phyloP scores from a whole-genome alignment of 257 asterid genomes.

The Mitragyna speciosa region DNA sequence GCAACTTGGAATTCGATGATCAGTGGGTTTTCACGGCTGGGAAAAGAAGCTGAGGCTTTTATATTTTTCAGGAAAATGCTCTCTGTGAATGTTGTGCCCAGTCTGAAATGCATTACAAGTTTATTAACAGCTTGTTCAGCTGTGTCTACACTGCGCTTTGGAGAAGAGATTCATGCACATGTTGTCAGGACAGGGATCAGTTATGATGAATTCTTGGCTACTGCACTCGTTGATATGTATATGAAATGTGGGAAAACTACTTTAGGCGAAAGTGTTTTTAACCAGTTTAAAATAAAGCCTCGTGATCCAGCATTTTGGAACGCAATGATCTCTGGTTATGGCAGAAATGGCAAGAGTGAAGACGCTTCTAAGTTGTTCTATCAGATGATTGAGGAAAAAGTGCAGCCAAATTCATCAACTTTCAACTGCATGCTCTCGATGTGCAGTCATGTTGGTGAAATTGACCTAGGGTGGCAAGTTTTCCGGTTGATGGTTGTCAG shows the following conservation, averaged over 20 bases:
- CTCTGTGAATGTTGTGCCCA: constrained; percentile 41
- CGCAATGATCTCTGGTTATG: constrained; percentile 89
- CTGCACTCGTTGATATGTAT: constrained; percentile 82
- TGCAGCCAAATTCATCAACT: constrained; percentile 66
- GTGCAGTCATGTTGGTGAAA: constrained; percentile 67
- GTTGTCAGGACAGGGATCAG: constrained; percentile 39
- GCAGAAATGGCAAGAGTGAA: constrained; percentile 61
- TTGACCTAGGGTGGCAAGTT: constrained; percentile 60
- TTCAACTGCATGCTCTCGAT: constrained; percentile 68
- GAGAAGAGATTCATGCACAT: constrained; percentile 70
- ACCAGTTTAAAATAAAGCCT: constrained; percentile 44
- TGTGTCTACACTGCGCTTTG: constrained; percentile 40
- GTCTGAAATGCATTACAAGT: constrained; percentile 55
- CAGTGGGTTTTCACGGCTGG: constrained; percentile 64
- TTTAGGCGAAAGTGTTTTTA: constrained; percentile 44
- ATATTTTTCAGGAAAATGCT: constrained; percentile 70
- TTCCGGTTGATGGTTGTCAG: constrained; percentile 50
- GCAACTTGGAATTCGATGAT: constrained; percentile 88
- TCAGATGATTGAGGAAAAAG: constrained; percentile 56
- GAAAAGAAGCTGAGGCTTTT: constrained; percentile 53
- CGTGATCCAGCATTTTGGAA: constrained; percentile 87
- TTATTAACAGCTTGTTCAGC: constrained; percentile 67
- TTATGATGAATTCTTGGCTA: constrained; percentile 52
- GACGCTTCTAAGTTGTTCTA: constrained; percentile 59
- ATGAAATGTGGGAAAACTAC: constrained; percentile 74